phyloP scores from a whole-genome alignment of 1,284 basidiomycete genomes.

The Rhodotorula sp. region DNA sequence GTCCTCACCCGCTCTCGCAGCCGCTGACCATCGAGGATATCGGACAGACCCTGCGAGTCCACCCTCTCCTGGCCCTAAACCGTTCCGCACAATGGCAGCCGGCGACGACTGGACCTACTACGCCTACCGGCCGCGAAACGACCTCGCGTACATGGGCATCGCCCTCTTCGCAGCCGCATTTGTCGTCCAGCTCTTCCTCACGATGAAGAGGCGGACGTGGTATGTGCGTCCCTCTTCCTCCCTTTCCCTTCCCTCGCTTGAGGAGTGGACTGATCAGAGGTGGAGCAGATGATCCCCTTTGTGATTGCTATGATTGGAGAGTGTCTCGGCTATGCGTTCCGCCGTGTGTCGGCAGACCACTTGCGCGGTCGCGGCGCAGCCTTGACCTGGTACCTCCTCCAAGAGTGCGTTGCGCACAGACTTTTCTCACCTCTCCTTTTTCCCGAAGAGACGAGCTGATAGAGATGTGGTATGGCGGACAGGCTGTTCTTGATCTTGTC shows the following conservation, averaged over 20 bases:
- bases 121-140: conserved; percentile 10
- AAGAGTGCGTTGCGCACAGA: conserved; percentile 6
- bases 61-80: background rate
- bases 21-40: too few species aligned
- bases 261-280: too few species aligned
- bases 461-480: background rate
- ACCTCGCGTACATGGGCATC: conserved; percentile 9
- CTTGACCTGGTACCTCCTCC: conserved; percentile 24
- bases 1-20: too few species aligned
- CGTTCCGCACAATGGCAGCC: background rate
- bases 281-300: conserved; percentile 31
- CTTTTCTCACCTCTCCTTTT: too few species aligned
- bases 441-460: background rate
- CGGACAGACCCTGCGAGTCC: too few species aligned
- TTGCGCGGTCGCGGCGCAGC: conserved; percentile 19
- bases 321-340: conserved; percentile 24
- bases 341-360: conserved; percentile 28
- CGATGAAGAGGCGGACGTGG: conserved; percentile 7
- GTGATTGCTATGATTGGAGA: conserved; percentile 25
- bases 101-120: conserved; percentile 9
- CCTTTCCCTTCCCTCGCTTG: background rate
- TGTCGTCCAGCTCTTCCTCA: conserved; percentile 10
- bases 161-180: conserved; percentile 21
- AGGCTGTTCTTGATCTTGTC: conserved; percentile 33
- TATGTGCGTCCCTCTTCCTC: conserved; percentile 15